Conservation (phyloP, 2,329 filamentous ascomycete species). For the Talaromyces funiculosus region DNA sequence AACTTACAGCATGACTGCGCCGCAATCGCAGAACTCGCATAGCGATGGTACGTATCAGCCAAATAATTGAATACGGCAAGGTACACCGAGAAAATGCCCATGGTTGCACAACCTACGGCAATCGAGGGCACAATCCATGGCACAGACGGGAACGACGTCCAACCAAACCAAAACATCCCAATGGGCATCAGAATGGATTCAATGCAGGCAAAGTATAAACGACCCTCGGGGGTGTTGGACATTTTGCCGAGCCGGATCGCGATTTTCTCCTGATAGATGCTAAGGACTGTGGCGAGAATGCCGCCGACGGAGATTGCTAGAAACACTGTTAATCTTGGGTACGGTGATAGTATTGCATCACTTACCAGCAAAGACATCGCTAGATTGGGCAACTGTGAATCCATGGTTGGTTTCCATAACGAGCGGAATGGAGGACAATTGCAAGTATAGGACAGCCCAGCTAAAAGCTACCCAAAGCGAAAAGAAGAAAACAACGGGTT, state of each 20-base stretch:
- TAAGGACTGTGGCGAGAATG: conserved; percentile 60
- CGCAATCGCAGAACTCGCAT: conserved; percentile 78
- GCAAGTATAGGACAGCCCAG: conserved; percentile 84
- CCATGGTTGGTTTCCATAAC: conserved; percentile 64
- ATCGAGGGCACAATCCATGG: conserved; percentile 70
- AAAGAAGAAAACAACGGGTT: conserved; percentile 66
- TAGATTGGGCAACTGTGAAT: conserved; percentile 63
- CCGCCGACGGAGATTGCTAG: conserved; percentile 62
- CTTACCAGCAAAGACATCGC: conserved; percentile 61
- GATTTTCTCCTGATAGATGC: conserved; percentile 67
- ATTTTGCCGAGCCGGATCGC: conserved; percentile 47
- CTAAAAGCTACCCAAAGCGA: conserved; percentile 84
- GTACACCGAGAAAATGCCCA: conserved; percentile 83
- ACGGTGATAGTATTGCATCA: neutral
- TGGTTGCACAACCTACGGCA: conserved; percentile 67
- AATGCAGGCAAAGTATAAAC: conserved; percentile 78
- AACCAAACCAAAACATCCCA: conserved; percentile 77
- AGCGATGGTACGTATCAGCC: conserved; percentile 78
- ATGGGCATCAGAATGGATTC: conserved; percentile 69
- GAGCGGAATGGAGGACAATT: conserved; percentile 72
- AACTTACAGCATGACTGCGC: conserved; percentile 70
- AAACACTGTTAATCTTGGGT: conserved; percentile 3
- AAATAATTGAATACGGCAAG: conserved; percentile 90
- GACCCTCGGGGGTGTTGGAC: conserved; percentile 60
- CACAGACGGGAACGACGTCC: conserved; percentile 56